Evolutionary conservation across 2,329 filamentous ascomycete genomes (phyloP).

Genomic region (Ophiocordyceps camponoti-rufipedis): DNA sequence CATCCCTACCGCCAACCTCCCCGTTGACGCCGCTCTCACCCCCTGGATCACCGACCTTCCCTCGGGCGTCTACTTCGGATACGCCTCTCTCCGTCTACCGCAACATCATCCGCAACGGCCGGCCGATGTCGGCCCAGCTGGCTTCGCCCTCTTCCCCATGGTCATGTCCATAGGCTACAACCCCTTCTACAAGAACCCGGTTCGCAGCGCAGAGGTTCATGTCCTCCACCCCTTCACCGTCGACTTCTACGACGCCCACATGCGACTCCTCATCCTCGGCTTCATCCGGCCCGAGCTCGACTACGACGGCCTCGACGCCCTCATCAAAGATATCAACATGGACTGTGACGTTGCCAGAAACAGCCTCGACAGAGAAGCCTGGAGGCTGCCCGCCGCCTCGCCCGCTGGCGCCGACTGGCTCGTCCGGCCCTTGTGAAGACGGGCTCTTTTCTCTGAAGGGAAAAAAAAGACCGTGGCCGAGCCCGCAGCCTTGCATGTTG

Average conservation of each 20-base stretch:
- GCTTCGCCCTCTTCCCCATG: slow-evolving; percentile 50
- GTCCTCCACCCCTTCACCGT: slow-evolving; percentile 57
- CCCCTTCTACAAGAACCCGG: slow-evolving; percentile 87
- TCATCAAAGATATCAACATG: slow-evolving; percentile 73
- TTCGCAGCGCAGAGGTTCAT: slow-evolving; percentile 77
- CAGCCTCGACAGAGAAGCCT: slow-evolving; percentile 52
- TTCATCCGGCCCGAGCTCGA: slow-evolving; percentile 83
- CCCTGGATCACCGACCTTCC: slow-evolving; percentile 45
- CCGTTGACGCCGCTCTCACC: slow-evolving; percentile 43
- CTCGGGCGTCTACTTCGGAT: slow-evolving; percentile 88
- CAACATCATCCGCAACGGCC: slow-evolving; percentile 23
- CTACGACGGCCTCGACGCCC: slow-evolving; percentile 65
- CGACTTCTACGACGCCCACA: slow-evolving; percentile 72
- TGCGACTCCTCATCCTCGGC: slow-evolving; percentile 66
- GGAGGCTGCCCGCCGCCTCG: slow-evolving; percentile 22
- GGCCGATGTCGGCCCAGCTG: neutral
- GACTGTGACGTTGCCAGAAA: slow-evolving; percentile 70
- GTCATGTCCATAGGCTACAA: slow-evolving; percentile 95
- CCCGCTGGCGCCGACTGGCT: slow-evolving; percentile 19
- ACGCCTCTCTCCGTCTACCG: slow-evolving; percentile 53
- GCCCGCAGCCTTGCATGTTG: neutral
- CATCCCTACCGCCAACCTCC: slow-evolving; percentile 90
- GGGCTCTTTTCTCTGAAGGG: no score
- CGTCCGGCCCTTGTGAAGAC: slow-evolving; percentile 8
- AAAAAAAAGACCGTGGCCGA: neutral